phyloP scores from a whole-genome alignment of 2,329 filamentous ascomycete species.

The Ophiostoma novo-ulmi region DNA sequence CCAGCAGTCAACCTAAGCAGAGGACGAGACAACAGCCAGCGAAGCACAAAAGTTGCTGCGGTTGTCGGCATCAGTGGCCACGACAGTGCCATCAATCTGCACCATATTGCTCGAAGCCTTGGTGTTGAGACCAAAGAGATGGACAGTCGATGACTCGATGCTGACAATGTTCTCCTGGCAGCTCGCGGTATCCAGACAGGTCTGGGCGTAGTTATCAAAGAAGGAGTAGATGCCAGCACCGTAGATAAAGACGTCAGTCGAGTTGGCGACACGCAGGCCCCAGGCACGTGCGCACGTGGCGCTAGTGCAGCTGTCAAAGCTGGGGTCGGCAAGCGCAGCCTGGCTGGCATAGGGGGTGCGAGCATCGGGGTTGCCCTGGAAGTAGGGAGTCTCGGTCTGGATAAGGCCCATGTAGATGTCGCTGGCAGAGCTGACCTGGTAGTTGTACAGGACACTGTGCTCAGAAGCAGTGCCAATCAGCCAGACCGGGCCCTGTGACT shows the following conservation, averaged over 20 bases:
- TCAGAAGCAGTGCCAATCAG: conserved; percentile 70
- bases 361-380: conserved; percentile 75
- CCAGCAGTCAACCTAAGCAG: conserved; percentile 15
- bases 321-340: conserved; percentile 58
- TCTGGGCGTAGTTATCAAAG: conserved; percentile 75
- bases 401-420: conserved; percentile 79
- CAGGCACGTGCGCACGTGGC: conserved; percentile 63
- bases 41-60: conserved; percentile 61
- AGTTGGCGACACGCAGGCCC: conserved; percentile 67
- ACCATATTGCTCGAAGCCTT: conserved; percentile 73
- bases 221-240: conserved; percentile 75
- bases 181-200: conserved; percentile 59
- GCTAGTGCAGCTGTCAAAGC: conserved; percentile 57
- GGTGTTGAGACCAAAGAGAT: conserved; percentile 65
- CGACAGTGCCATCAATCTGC: conserved; percentile 52
- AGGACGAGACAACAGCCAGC: conserved; percentile 46
- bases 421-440: conserved; percentile 71
- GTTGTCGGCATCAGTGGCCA: conserved; percentile 56
- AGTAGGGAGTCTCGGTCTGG: conserved; percentile 86
- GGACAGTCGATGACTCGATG: conserved; percentile 55
- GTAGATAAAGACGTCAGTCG: conserved; percentile 62
- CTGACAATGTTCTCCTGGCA: conserved; percentile 77
- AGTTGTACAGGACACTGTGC: conserved; percentile 70
- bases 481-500: conserved; percentile 72
- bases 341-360: conserved; percentile 59